Evolutionary conservation across 306 rosid genomes (phyloP).

Genomic region (Arachis stenosperma): DNA sequence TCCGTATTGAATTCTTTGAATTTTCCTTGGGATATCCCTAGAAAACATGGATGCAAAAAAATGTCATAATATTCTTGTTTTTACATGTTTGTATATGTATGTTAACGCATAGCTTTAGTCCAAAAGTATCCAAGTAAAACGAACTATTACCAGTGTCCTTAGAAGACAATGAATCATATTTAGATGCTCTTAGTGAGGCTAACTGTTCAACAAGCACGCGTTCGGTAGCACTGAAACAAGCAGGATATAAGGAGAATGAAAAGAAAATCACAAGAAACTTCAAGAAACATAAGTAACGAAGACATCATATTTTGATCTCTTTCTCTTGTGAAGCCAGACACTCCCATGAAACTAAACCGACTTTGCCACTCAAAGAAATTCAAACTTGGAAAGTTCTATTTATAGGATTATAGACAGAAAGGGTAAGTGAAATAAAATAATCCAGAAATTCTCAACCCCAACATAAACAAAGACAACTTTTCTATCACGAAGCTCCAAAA

Average conservation of each 20-base stretch:
- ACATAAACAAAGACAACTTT: conserved; percentile 4
- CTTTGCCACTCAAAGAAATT: neutral
- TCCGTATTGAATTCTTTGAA: conserved; percentile 40
- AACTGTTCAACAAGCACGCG: conserved; percentile 67
- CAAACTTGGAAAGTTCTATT: conserved; percentile 7
- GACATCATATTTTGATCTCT: too few relatives aligned
- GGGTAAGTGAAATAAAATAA: conserved; percentile 13
- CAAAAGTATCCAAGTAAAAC: conserved; percentile 18
- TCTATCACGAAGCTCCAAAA: conserved; percentile 11
- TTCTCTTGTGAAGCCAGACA: neutral
- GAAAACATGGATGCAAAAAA: conserved; percentile 28
- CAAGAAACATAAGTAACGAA: neutral
- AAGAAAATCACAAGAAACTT: conserved; percentile 27
- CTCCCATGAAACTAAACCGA: conserved; percentile 1
- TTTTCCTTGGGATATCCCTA: conserved; percentile 52
- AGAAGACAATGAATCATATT: conserved; percentile 42
- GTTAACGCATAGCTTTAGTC: conserved; percentile 21
- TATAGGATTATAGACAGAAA: neutral
- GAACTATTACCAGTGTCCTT: conserved; percentile 47
- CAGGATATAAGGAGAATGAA: conserved; percentile 25
- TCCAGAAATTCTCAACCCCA: conserved; percentile 11
- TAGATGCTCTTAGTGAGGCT: conserved; percentile 64
- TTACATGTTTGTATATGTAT: neutral
- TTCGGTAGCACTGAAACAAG: conserved; percentile 60
- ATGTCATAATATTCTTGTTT: neutral